Base-by-base conservation (phyloP, 805 yeast species). In the Ogataea henricii region DNA sequence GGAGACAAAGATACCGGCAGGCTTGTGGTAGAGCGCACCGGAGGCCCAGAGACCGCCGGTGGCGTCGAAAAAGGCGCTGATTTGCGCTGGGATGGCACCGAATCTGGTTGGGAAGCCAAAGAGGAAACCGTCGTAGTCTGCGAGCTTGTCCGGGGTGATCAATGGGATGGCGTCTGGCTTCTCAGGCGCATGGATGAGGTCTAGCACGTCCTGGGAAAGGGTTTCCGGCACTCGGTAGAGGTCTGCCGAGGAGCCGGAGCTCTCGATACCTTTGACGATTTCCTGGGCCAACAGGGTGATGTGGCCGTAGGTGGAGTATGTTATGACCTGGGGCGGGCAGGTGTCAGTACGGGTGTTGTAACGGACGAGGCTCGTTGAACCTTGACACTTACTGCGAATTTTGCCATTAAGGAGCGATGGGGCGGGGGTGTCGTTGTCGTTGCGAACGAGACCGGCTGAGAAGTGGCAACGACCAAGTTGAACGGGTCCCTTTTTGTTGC, bases 81-180 rank as follows among this genome's bases (percentile, higher is more conserved):
- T 78, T 68, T 89, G 95, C 42, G 89, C 85, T 46, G 96, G 92
- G 69, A 76, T 69, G 66, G 76, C 79, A 69, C 96, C 97, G 65
- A 71, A 89, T 70, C 96, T 82, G 47, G 96, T 86, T 60, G 96
- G 95, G 58, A 87, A 67, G 64, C 96, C 97, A 59, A 89, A 87
- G 55, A 90, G 56, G 72, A 85, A 81, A 40, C 91, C 96, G 63
- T 90, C 96, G 73, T 83, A 86, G 54, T 75, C 70, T 3, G 69
- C 63, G 56, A 89, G 73, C 16, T 81, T 76, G 17, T 79, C 85
- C 8, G 67, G 58, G 13, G 86, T 74, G 43, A 88, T 88, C 60
- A 79, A 71, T 56, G 94, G 91, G 26, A 56, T 48, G 53, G 72
- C 71, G 47, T 75, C 70, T 49, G 85, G 82, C 65, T 82, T 81